phyloP scores from a whole-genome alignment of 1,284 basidiomycete species.

The Marasmius tenuissimus region DNA sequence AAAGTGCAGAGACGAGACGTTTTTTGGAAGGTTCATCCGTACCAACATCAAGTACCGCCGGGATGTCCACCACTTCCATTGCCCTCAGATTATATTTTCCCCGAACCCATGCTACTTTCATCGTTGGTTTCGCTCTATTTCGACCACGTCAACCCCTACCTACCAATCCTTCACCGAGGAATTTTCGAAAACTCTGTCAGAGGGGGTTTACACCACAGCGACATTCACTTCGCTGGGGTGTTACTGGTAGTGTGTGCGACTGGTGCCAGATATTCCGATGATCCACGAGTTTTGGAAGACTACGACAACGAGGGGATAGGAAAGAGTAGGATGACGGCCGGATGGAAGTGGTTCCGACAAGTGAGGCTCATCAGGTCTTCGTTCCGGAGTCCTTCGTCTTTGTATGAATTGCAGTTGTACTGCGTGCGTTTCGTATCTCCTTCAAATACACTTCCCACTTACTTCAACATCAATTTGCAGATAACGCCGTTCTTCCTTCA shows the following conservation, averaged over 20 bases:
- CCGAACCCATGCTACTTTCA: too few relatives aligned
- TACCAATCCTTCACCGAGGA: conserved; percentile 76
- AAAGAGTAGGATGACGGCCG: conserved; percentile 51
- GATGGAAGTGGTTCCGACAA: conserved; percentile 77
- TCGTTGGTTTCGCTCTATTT: conserved; percentile 73
- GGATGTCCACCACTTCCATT: too few relatives aligned
- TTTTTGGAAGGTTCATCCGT: too few relatives aligned
- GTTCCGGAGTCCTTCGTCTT: conserved; percentile 46
- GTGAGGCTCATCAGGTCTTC: conserved; percentile 51
- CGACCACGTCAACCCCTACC: conserved; percentile 53
- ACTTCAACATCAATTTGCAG: conserved; percentile 21
- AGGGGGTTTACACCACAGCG: conserved; percentile 56
- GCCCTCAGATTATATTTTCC: too few relatives aligned
- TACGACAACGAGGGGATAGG: conserved; percentile 17
- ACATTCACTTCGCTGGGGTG: conserved; percentile 66
- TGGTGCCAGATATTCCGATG: conserved; percentile 70
- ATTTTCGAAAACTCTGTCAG: conserved; percentile 63
- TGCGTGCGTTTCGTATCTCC: conserved; percentile 24
- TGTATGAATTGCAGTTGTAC: conserved; percentile 64
- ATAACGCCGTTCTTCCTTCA: conserved; percentile 48
- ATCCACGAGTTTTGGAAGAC: conserved; percentile 57
- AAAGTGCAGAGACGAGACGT: too few relatives aligned
- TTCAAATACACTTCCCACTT: neutral
- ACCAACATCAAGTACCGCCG: too few relatives aligned
- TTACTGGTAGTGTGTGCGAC: conserved; percentile 79